Percentiles rank a stretch among this genome's conserved stretches.
phyloP scores from a whole-genome alignment of 805 yeast species.

The Blastobotrys muscicola region DNA sequence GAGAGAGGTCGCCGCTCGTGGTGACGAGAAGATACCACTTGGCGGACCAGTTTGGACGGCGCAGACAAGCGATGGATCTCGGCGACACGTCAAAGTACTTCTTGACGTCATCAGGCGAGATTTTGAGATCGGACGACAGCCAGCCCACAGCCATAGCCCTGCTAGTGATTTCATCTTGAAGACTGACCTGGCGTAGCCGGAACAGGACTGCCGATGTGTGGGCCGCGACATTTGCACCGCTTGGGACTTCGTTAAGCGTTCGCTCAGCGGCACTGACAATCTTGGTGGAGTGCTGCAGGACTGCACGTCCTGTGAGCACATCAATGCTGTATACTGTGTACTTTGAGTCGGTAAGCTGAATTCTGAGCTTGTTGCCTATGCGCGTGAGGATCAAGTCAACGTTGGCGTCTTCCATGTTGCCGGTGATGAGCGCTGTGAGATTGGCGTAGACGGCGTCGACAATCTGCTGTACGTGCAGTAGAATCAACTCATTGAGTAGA shows the following conservation, averaged over 20 bases:
- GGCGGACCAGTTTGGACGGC: conserved; percentile 30
- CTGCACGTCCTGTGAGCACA: conserved; percentile 15
- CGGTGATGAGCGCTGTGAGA: not conserved
- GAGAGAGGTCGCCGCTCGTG: conserved; percentile 18
- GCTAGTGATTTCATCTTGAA: conserved; percentile 42
- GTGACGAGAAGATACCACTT: conserved; percentile 33
- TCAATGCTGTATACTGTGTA: conserved; percentile 18
- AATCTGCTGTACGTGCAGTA: conserved; percentile 32
- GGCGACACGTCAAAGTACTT: conserved; percentile 21
- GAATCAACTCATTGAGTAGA: conserved; percentile 32
- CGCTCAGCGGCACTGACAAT: conserved; percentile 28
- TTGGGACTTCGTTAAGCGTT: conserved; percentile 21
- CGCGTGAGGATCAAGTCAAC: not conserved
- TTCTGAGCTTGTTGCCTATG: conserved; percentile 8
- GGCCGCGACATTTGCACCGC: conserved; percentile 15
- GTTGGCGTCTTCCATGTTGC: not conserved
- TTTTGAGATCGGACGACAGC: conserved; percentile 47
- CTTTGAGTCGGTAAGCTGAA: conserved; percentile 14
- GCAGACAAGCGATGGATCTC: conserved; percentile 21
- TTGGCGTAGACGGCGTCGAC: conserved; percentile 23
- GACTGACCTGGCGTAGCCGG: conserved; percentile 40
- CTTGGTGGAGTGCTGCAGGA: conserved; percentile 35
- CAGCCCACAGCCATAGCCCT: conserved; percentile 60
- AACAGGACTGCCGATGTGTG: conserved; percentile 27
- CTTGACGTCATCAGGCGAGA: conserved; percentile 40